Base-by-base conservation (phyloP, 2,329 filamentous ascomycete species). In the Curvularia eragrostidis region DNA sequence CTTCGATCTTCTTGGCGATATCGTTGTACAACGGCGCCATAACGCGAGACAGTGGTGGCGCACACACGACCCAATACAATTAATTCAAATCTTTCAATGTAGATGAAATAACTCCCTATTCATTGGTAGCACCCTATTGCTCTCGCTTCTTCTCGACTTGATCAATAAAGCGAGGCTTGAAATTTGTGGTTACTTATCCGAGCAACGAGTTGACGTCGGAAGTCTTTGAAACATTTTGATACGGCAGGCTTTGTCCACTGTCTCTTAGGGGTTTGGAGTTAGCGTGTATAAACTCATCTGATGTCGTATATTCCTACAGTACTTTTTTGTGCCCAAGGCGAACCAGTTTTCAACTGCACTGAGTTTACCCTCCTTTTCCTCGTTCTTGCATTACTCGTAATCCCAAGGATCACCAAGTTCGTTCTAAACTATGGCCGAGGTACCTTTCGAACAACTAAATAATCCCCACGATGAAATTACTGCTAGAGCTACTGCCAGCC, bases 1-100 rank as follows among this genome's bases (percentile, higher is more conserved):
- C 57, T 61, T 64, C 55, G n/a, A 66, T 49, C 54, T 52, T 32
- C 73, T 75, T 75, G 72, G 72, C 73, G 70, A 73, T 76, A 74
- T 69, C 64, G 55, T 59, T 72, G 73, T 76, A 65, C 64, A 38
- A 74, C 72, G 48, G 48, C 46, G 63, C 61, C 62, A 59, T 57
- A 59, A 55, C 58, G 61, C 59, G 64, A 63, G 63, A 62, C 59
- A 62, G 63, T 53, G 57, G 58, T 66, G 61, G 66, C 60, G 58
- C 63, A 57, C 59, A 59, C 64, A 59, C 58, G 59, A 70, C 72
- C 70, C 70, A 73, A 52, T 48, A 53, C 53, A 63, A 65, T 68
- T 53, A 56, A 72, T 72, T 49, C 52, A 67, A 69, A 42, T 62
- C 43, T 48, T 47, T 43, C 60, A 66, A 61, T 49, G 54, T 69